Percentiles rank a stretch among this genome's conserved stretches.
These are phyloP conservation scores for Fusarium sp. DNA, from an alignment of 2,329 filamentous ascomycete species.

Conservation along the genomic window DNA sequence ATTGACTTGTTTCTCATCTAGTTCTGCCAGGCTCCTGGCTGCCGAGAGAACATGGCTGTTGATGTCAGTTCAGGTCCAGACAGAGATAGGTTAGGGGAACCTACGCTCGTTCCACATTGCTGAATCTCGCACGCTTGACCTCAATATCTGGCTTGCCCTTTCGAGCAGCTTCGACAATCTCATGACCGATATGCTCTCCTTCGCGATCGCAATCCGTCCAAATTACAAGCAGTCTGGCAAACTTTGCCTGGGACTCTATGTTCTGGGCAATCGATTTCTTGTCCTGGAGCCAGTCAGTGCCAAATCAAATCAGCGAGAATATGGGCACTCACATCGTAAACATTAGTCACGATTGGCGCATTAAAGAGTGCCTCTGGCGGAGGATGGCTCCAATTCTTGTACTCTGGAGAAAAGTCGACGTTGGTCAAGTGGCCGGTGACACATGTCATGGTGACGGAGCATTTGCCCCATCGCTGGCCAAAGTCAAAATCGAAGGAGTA, in stretches of 20 bases:
- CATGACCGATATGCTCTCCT: slow-evolving; percentile 94
- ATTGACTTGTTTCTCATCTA: slow-evolving; percentile 88
- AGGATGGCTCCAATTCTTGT: slow-evolving; percentile 84
- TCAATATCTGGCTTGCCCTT: slow-evolving; percentile 80
- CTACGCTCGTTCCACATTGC: slow-evolving; percentile 92
- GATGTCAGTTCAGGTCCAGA: neutral
- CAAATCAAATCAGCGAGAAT: neutral
- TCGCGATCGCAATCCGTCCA: slow-evolving; percentile 99
- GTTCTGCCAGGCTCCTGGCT: slow-evolving; percentile 78
- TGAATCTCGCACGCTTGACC: slow-evolving; percentile 90
- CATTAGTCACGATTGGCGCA: slow-evolving; percentile 76
- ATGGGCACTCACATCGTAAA: slow-evolving; percentile 69
- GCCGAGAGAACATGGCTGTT: slow-evolving; percentile 86
- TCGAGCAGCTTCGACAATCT: slow-evolving; percentile 85
- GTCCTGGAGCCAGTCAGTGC: slow-evolving; percentile 63
- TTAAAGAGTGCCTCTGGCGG: slow-evolving; percentile 84
- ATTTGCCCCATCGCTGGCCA: slow-evolving; percentile 81
- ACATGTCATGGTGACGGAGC: slow-evolving; percentile 91
- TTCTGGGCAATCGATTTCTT: slow-evolving; percentile 87
- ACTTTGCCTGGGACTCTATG: slow-evolving; percentile 81
- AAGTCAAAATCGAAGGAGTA: slow-evolving; percentile 94
- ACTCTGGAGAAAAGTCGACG: slow-evolving; percentile 80
- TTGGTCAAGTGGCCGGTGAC: slow-evolving; percentile 89
- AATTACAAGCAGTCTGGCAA: slow-evolving; percentile 84
- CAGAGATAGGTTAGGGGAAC: slow-evolving; percentile 45